Conservation (phyloP, 106 monocot genomes). For the Platanthera zijinensis region DNA sequence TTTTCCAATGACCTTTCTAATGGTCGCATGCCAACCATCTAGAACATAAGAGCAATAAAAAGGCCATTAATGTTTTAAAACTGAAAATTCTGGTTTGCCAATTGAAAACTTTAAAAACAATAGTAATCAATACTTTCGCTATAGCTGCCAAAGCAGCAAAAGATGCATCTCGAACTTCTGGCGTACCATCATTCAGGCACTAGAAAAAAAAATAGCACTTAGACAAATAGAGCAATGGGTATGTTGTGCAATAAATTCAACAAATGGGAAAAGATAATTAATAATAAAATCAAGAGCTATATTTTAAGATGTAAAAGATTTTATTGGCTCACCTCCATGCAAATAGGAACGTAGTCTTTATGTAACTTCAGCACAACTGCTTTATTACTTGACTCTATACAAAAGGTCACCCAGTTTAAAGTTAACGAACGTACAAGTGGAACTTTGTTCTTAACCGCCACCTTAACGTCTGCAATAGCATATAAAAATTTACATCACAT, state of each 20-base stretch:
- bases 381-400: constrained; percentile 91
- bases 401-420: constrained; percentile 91
- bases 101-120: not conserved
- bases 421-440: constrained; percentile 90
- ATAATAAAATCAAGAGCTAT: not conserved
- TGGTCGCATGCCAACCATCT: constrained; percentile 97
- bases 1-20: constrained; percentile 92
- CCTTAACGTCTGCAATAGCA: constrained; percentile 66
- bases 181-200: constrained; percentile 97
- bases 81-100: not conserved
- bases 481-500: not conserved
- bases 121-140: constrained; percentile 52
- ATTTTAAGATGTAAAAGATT: not conserved
- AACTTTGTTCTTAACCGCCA: constrained; percentile 93
- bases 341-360: constrained; percentile 98
- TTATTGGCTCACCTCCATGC: constrained; percentile 73
- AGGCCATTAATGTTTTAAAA: not conserved
- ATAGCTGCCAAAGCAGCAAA: constrained; percentile 91
- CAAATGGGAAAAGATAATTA: not conserved
- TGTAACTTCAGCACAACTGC: constrained; percentile 84
- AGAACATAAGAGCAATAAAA: constrained; percentile 15
- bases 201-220: constrained; percentile 14
- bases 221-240: not conserved
- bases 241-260: not conserved
- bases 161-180: constrained; percentile 96